These are phyloP conservation scores for Scutellaria galericulata DNA, from an alignment of 257 asterid species.

Conservation along the genomic window DNA sequence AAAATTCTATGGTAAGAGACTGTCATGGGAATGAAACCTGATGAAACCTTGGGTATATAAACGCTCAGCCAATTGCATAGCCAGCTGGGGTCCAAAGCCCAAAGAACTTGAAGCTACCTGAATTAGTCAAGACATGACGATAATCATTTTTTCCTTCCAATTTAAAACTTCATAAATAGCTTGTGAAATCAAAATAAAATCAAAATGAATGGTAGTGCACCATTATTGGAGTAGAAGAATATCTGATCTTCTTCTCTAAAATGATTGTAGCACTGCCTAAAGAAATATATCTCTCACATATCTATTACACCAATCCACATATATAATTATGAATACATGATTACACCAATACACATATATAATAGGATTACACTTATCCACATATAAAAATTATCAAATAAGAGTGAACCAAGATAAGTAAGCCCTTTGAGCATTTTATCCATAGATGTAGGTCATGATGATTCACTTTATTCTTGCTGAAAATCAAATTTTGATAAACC, in stretches of 20 bases:
- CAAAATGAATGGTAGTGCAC: conserved; percentile 9
- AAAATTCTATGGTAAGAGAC: conserved; percentile 20
- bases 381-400: not conserved
- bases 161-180: conserved; percentile 4
- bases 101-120: conserved; percentile 96
- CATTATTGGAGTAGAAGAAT: not conserved
- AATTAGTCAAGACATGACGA: conserved; percentile 36
- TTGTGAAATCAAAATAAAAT: conserved; percentile 11
- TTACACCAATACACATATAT: not conserved
- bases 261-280: not conserved
- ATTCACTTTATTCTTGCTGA: not conserved
- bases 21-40: conserved; percentile 55
- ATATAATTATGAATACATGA: not conserved
- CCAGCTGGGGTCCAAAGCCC: conserved; percentile 87
- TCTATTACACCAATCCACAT: not conserved
- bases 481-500: not conserved
- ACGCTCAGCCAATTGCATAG: conserved; percentile 97
- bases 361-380: not conserved
- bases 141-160: conserved; percentile 9
- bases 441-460: not conserved
- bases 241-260: not conserved
- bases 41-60: conserved; percentile 89
- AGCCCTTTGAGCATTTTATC: not conserved
- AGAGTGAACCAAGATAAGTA: not conserved
- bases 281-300: not conserved